Evolutionary conservation across 768 basidiomycete genomes (phyloP).

Genomic region (Astraeus odoratus): DNA sequence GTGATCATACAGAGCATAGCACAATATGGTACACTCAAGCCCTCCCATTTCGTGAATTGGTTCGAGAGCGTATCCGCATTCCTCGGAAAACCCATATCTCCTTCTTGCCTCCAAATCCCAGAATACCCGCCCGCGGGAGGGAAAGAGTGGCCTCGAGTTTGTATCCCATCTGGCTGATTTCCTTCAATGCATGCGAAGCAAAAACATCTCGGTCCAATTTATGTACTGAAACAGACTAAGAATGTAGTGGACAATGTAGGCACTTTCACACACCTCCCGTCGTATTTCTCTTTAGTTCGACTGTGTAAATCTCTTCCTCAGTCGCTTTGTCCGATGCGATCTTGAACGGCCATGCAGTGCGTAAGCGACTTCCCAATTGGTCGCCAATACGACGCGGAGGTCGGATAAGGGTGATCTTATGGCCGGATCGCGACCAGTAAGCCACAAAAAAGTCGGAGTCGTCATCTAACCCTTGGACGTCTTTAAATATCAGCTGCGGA

Average conservation of each 20-base stretch:
- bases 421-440: constrained; percentile 54
- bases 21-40: constrained; percentile 2
- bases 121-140: constrained; percentile 36
- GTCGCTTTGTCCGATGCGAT: constrained; percentile 36
- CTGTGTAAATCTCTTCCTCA: constrained; percentile 45
- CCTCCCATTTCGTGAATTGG: constrained; percentile 23
- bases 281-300: constrained; percentile 45
- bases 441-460: constrained; percentile 57
- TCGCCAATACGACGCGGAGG: constrained; percentile 34
- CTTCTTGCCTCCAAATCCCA: constrained; percentile 37
- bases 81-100: constrained; percentile 66
- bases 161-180: constrained; percentile 50
- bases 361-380: constrained; percentile 33
- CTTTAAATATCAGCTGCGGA: constrained; percentile 64
- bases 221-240: constrained; percentile 18
- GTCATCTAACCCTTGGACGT: constrained; percentile 39
- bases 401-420: constrained; percentile 41
- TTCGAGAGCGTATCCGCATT: constrained; percentile 20
- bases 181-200: constrained; percentile 55
- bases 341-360: constrained; percentile 35
- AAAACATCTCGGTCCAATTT: constrained; percentile 49
- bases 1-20: neutral
- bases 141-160: constrained; percentile 63
- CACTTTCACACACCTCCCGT: constrained; percentile 24
- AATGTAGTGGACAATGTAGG: neutral